phyloP scores from a whole-genome alignment of 108 stramenopile genomes.

The Discostella stelligeroides region DNA sequence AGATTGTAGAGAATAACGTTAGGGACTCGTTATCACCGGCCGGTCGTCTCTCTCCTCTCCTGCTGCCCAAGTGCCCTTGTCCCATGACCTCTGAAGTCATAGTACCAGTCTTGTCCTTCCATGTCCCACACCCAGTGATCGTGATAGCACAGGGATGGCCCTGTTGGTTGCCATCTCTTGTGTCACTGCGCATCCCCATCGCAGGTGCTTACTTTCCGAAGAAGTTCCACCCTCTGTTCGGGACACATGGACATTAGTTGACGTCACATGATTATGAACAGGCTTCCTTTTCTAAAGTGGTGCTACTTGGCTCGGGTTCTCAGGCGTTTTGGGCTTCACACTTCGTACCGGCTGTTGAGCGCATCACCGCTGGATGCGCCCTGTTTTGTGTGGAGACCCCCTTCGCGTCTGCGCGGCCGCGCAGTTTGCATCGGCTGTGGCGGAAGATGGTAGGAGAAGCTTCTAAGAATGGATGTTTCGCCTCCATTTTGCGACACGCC shows the following conservation, averaged over 20 bases:
- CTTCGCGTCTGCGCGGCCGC: background rate
- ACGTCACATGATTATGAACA: too few relatives aligned
- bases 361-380: too few relatives aligned
- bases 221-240: background rate
- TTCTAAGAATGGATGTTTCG: background rate
- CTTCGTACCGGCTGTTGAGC: too few relatives aligned
- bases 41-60: too few relatives aligned
- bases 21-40: too few relatives aligned
- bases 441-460: background rate
- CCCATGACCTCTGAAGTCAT: background rate
- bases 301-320: too few relatives aligned
- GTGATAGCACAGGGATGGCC: background rate
- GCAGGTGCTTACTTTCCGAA: background rate
- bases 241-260: too few relatives aligned
- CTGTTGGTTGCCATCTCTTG: background rate
- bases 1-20: too few relatives aligned
- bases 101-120: background rate
- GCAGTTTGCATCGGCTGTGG: background rate
- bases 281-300: too few relatives aligned
- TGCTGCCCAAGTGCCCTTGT: too few relatives aligned
- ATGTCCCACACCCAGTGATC: too few relatives aligned
- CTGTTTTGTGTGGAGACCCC: background rate
- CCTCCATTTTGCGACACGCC: background rate
- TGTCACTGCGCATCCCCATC: background rate
- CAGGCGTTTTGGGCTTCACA: too few relatives aligned